These are phyloP conservation scores for Asterionellopsis glacialis DNA, from an alignment of 108 stramenopile species.

Conservation along the genomic window DNA sequence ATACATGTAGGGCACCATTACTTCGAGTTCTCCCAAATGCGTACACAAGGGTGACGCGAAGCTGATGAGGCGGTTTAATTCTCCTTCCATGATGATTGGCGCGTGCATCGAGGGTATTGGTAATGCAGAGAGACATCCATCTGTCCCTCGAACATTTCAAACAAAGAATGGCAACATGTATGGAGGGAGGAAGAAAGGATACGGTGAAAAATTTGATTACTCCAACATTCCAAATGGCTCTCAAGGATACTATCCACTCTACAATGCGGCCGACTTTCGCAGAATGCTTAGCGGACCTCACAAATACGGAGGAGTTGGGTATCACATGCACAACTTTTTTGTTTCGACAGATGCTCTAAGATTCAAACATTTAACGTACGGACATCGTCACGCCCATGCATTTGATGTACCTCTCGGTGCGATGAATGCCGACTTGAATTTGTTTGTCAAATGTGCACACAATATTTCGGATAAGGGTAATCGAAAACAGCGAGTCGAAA, in stretches of 20 bases:
- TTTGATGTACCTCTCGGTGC: background rate
- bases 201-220: background rate
- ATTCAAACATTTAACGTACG: background rate
- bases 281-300: too few relatives aligned
- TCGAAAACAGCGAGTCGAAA: background rate
- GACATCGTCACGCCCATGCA: background rate
- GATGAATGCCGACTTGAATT: background rate
- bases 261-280: constrained; percentile 1
- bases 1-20: too few relatives aligned
- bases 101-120: too few relatives aligned
- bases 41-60: too few relatives aligned
- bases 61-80: too few relatives aligned
- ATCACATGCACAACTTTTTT: constrained; percentile 4
- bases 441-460: background rate
- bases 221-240: background rate
- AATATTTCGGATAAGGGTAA: background rate
- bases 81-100: too few relatives aligned
- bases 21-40: too few relatives aligned
- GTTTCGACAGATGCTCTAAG: background rate
- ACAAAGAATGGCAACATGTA: background rate
- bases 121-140: background rate
- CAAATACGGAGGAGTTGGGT: background rate
- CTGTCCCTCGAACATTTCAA: background rate
- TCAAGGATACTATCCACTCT: background rate
- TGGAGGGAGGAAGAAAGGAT: background rate